Evolutionary conservation across 768 basidiomycete species (phyloP).

Genomic region (Auricularia auricula-judae): DNA sequence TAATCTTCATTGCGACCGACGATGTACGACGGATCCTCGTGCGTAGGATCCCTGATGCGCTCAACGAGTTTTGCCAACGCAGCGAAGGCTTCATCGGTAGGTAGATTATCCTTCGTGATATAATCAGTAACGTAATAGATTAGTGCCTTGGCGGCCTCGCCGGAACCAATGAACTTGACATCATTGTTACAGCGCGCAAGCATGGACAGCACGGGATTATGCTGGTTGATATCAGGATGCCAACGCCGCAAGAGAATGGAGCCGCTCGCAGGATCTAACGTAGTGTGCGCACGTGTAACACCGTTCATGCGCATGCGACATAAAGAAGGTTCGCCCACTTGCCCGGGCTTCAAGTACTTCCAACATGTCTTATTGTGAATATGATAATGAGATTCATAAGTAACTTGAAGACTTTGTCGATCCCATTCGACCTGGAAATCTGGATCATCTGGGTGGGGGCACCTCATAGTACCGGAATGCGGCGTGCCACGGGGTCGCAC

Average conservation of each 20-base stretch:
- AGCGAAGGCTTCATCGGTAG: not conserved
- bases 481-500: not conserved
- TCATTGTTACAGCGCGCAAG: not conserved
- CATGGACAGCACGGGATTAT: not conserved
- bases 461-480: not conserved
- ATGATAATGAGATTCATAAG: not conserved
- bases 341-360: not conserved
- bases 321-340: not conserved
- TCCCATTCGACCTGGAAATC: not conserved
- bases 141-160: not conserved
- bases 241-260: not conserved
- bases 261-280: not conserved
- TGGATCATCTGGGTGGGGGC: not conserved
- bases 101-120: slow-evolving; percentile 1
- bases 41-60: not conserved
- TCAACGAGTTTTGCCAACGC: not conserved
- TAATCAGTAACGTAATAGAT: slow-evolving; percentile 5
- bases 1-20: not conserved
- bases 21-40: not conserved
- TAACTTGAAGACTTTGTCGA: not conserved
- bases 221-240: not conserved
- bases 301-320: not conserved
- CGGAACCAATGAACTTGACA: slow-evolving; percentile 5
- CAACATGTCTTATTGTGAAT: not conserved
- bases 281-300: not conserved